Percentiles rank a stretch among this genome's conserved stretches.
Evolutionary conservation across 805 yeast genomes (phyloP).

Genomic region (Candida insectalens): DNA sequence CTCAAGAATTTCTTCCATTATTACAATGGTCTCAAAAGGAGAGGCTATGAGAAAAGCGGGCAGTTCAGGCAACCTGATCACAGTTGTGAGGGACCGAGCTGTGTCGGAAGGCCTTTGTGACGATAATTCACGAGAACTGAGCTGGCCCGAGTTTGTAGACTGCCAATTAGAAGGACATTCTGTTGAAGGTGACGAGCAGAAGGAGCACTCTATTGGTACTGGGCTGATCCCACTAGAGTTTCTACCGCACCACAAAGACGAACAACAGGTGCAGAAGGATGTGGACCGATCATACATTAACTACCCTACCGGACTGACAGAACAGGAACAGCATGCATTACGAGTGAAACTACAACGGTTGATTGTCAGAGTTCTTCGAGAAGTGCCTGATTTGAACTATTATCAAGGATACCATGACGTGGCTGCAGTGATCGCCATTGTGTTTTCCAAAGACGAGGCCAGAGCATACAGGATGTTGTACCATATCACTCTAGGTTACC

Average conservation of each 20-base stretch:
- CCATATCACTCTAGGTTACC: constrained; percentile 43
- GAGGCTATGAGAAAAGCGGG: too few relatives aligned
- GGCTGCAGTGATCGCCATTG: constrained; percentile 53
- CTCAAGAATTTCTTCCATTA: too few relatives aligned
- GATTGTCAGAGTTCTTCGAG: constrained; percentile 46
- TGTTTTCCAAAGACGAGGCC: constrained; percentile 28
- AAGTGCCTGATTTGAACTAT: constrained; percentile 55
- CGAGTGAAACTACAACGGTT: constrained; percentile 32
- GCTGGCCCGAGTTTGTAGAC: too few relatives aligned
- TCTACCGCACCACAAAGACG: constrained; percentile 50
- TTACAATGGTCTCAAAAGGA: too few relatives aligned
- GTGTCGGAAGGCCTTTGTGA: too few relatives aligned
- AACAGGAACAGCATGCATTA: constrained; percentile 20
- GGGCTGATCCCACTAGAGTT: constrained; percentile 1
- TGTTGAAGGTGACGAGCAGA: too few relatives aligned
- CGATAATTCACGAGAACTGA: too few relatives aligned
- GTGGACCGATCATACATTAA: constrained; percentile 58
- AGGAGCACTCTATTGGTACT: too few relatives aligned
- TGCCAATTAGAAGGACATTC: too few relatives aligned
- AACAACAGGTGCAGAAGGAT: constrained; percentile 71
- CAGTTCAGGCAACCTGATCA: too few relatives aligned
- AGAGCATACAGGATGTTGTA: constrained; percentile 39
- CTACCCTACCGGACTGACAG: constrained; percentile 20
- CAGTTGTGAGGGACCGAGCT: too few relatives aligned
- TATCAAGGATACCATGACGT: constrained; percentile 94